Conservation (phyloP, 2,329 filamentous ascomycete species). For the Xylaria sp. region DNA sequence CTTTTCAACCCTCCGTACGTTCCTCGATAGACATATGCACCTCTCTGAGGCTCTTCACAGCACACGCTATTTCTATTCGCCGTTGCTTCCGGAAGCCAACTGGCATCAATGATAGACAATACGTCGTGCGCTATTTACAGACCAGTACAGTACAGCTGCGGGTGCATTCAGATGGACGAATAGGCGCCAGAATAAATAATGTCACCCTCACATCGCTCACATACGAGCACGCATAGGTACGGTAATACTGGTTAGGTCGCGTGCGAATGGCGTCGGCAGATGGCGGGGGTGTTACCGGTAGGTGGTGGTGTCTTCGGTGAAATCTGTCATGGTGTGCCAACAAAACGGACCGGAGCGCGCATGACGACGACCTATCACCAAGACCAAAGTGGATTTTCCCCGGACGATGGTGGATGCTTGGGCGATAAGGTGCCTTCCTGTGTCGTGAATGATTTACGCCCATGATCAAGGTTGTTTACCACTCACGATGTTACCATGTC, state of each 20-base stretch:
- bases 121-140: conserved; percentile 25
- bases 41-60: conserved; percentile 13
- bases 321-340: conserved; percentile 29
- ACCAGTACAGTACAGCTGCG: conserved; percentile 4
- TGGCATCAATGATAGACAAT: conserved; percentile 19
- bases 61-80: conserved; percentile 7
- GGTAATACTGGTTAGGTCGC: neutral
- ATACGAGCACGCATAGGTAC: neutral
- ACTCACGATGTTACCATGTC: conserved; percentile 32
- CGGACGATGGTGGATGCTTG: conserved; percentile 32
- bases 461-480: conserved; percentile 23
- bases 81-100: conserved; percentile 1
- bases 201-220: conserved; percentile 16
- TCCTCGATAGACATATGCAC: neutral
- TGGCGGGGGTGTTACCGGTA: neutral
- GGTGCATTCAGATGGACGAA: conserved; percentile 22
- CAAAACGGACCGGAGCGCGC: conserved; percentile 11
- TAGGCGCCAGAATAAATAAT: conserved; percentile 14
- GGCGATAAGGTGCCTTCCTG: conserved; percentile 22
- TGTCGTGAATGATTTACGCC: conserved; percentile 24
- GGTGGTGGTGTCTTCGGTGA: conserved; percentile 10
- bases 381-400: conserved; percentile 28
- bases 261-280: conserved; percentile 6
- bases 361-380: conserved; percentile 26
- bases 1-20: conserved; percentile 11